phyloP scores from a whole-genome alignment of 352 stramenopile species.

The Thalassiosira delicatula region DNA sequence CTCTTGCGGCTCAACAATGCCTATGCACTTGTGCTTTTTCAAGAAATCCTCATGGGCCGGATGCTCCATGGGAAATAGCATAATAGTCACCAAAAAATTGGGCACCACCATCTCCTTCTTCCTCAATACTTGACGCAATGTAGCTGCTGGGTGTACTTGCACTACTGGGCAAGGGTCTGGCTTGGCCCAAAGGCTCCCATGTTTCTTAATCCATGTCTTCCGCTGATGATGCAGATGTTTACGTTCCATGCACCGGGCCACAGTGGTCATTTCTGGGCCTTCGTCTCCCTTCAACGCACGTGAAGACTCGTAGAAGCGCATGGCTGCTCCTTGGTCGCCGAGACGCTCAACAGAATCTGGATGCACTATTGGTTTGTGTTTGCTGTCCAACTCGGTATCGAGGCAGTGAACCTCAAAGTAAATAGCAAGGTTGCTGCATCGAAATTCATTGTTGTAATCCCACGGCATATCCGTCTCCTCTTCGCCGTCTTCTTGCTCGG shows the following conservation, averaged over 20 bases:
- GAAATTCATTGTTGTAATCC: slow-evolving; percentile 85
- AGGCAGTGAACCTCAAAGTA: slow-evolving; percentile 84
- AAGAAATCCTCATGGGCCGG: slow-evolving; percentile 79
- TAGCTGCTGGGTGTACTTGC: slow-evolving; percentile 79
- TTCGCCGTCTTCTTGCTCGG: slow-evolving; percentile 58
- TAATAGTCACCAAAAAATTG: slow-evolving; percentile 84
- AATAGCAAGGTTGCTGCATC: slow-evolving; percentile 80
- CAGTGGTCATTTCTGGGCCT: slow-evolving; percentile 78
- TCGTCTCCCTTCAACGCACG: slow-evolving; percentile 83
- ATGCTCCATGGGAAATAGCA: slow-evolving; percentile 82
- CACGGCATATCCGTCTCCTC: slow-evolving; percentile 75
- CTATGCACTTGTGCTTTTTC: slow-evolving; percentile 81
- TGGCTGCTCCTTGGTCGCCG: slow-evolving; percentile 72
- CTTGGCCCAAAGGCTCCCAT: slow-evolving; percentile 78
- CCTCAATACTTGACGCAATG: slow-evolving; percentile 67
- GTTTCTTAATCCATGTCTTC: slow-evolving; percentile 81
- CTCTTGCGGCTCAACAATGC: slow-evolving; percentile 66
- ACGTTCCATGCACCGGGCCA: slow-evolving; percentile 75
- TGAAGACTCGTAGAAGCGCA: slow-evolving; percentile 84
- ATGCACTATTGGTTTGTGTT: slow-evolving; percentile 68
- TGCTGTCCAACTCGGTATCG: slow-evolving; percentile 40
- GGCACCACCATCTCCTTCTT: slow-evolving; percentile 80
- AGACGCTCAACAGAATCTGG: slow-evolving; percentile 78
- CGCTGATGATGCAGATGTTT: slow-evolving; percentile 79
- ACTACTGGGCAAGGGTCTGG: slow-evolving; percentile 74